Conservation (phyloP, 345 rosid genomes). For the Gynandropsis gynandra region DNA sequence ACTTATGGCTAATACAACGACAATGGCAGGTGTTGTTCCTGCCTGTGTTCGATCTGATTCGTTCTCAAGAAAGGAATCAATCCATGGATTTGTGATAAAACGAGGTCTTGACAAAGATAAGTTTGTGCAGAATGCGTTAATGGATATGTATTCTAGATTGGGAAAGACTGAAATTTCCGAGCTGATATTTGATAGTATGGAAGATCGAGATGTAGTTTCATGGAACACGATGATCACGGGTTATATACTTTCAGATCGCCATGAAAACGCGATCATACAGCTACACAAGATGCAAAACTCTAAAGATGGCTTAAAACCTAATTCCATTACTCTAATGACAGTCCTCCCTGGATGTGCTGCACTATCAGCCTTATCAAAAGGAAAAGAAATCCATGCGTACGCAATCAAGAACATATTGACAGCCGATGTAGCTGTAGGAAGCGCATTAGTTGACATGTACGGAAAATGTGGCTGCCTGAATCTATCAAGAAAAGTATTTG, state of each 20-base stretch:
- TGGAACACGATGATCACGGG: slow-evolving; percentile 89
- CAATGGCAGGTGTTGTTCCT: slow-evolving; percentile 75
- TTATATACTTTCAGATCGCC: slow-evolving; percentile 47
- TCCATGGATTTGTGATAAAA: slow-evolving; percentile 70
- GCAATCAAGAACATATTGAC: slow-evolving; percentile 62
- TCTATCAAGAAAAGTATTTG: slow-evolving; percentile 49
- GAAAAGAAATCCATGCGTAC: slow-evolving; percentile 84
- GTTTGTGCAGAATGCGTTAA: slow-evolving; percentile 81
- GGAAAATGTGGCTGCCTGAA: slow-evolving; percentile 80
- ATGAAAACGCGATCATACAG: slow-evolving; percentile 50
- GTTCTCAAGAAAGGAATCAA: slow-evolving; percentile 52
- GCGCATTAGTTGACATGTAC: slow-evolving; percentile 88
- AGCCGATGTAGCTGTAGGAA: slow-evolving; percentile 75
- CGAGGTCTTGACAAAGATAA: slow-evolving; percentile 48
- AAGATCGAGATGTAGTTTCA: slow-evolving; percentile 59
- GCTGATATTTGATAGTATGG: slow-evolving; percentile 53
- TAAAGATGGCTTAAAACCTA: slow-evolving; percentile 44
- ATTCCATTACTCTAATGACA: slow-evolving; percentile 79
- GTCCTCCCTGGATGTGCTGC: slow-evolving; percentile 77
- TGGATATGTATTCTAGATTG: slow-evolving; percentile 79
- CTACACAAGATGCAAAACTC: slow-evolving; percentile 56
- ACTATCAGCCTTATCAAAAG: slow-evolving; percentile 66
- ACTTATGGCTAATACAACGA: slow-evolving; percentile 64
- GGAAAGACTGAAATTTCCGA: slow-evolving; percentile 51
- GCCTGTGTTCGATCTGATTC: slow-evolving; percentile 54